Evolutionary conservation across 495 filamentous ascomycete genomes (phyloP).

Genomic region (Talaromyces adpressus): DNA sequence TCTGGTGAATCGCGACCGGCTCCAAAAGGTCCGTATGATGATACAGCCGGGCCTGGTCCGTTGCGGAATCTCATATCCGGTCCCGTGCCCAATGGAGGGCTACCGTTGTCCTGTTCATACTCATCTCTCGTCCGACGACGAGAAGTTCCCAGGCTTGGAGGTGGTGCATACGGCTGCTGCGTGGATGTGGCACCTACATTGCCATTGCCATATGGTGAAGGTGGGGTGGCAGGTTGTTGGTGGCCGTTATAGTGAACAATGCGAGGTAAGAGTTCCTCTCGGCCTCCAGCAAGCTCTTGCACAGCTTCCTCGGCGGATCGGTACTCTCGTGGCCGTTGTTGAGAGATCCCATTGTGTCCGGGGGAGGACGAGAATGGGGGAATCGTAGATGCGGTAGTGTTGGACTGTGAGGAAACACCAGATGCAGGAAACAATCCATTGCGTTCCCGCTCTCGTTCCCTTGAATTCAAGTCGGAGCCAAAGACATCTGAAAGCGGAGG

Average conservation of each 20-base stretch:
- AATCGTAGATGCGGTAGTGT: constrained; percentile 35
- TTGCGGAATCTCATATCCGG: constrained; percentile 35
- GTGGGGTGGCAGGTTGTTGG: constrained; percentile 84
- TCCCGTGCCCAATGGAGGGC: constrained; percentile 36
- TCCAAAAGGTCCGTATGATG: constrained; percentile 63
- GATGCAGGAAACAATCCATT: constrained; percentile 38
- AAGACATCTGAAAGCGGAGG: constrained; percentile 95
- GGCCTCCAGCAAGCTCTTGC: constrained; percentile 78
- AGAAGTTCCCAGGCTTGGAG: constrained; percentile 39
- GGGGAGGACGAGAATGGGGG: constrained; percentile 68
- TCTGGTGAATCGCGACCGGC: constrained; percentile 75
- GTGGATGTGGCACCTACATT: constrained; percentile 15
- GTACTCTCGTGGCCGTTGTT: constrained; percentile 71
- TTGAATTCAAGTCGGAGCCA: constrained; percentile 60
- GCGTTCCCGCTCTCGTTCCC: constrained; percentile 29
- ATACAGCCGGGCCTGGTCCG: constrained; percentile 57
- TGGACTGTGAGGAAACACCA: constrained; percentile 61
- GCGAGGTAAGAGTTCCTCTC: constrained; percentile 84
- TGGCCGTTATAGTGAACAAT: constrained; percentile 92
- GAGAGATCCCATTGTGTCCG: constrained; percentile 47
- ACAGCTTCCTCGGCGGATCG: constrained; percentile 94
- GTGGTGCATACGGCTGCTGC: constrained; percentile 17
- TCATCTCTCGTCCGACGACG: constrained; percentile 76
- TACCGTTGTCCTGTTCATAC: constrained; percentile 74
- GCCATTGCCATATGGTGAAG: constrained; percentile 56